Evolutionary conservation across 2,329 filamentous ascomycete genomes (phyloP).

Genomic region (Alternaria triticimaculans): DNA sequence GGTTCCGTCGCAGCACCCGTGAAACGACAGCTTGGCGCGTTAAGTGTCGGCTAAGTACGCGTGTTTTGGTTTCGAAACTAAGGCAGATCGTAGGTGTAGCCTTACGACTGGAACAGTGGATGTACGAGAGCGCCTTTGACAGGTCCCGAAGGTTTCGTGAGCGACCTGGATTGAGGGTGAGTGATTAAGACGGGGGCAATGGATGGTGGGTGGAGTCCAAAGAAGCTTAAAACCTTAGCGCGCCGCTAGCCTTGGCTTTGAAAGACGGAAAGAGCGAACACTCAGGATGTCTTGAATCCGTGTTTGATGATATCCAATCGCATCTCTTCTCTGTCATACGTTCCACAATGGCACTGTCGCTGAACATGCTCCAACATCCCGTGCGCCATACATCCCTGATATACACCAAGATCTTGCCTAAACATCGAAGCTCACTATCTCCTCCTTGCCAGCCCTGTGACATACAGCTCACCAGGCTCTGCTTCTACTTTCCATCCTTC

Average conservation of each 20-base stretch:
- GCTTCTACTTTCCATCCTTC: conserved; percentile 86
- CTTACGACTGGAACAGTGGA: conserved; percentile 15
- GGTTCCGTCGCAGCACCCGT: conserved; percentile 14
- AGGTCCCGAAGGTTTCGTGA: conserved; percentile 7
- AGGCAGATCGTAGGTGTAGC: conserved; percentile 5
- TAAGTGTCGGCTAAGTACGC: conserved; percentile 11
- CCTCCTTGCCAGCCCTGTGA: conserved; percentile 64
- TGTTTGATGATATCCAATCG: background rate
- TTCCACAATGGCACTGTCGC: background rate
- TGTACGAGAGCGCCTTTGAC: conserved; percentile 7
- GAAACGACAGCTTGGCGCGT: conserved; percentile 11
- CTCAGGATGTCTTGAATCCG: background rate
- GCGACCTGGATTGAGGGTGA: background rate
- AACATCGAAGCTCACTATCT: conserved; percentile 7
- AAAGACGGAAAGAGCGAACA: background rate
- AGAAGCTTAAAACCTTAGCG: conserved; percentile 14
- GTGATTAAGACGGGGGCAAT: background rate
- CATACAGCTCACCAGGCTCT: conserved; percentile 71
- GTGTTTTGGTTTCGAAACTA: conserved; percentile 34
- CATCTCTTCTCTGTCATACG: background rate
- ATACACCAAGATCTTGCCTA: background rate
- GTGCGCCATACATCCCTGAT: background rate
- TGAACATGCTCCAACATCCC: background rate
- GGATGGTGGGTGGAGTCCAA: conserved; percentile 2
- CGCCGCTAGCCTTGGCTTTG: conserved; percentile 8